A percentile compares a stretch with the other conserved stretches of the same genome.
Evolutionary conservation across 2,329 filamentous ascomycete genomes (phyloP).

Genomic region (Emmonsiellopsis sp.): DNA sequence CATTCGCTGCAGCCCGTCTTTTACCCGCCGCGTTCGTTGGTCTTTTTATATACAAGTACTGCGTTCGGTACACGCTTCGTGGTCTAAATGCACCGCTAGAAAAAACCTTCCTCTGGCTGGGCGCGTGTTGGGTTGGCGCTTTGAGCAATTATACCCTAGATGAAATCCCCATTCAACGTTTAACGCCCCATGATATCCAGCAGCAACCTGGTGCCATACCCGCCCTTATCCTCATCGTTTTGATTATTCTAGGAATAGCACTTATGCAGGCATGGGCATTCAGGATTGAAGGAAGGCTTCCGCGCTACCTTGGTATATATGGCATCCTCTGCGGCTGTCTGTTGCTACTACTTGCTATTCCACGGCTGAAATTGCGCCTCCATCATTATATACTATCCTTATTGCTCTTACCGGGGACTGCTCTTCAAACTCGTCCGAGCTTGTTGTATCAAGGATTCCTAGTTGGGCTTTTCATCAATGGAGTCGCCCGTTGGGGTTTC

Average conservation of each 20-base stretch:
- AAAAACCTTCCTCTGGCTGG: conserved; percentile 54
- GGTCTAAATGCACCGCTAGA: conserved; percentile 49
- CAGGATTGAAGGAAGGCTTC: conserved; percentile 50
- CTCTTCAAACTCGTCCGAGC: conserved; percentile 49
- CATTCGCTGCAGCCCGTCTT: conserved; percentile 47
- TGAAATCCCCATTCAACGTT: conserved; percentile 52
- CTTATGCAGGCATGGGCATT: conserved; percentile 49
- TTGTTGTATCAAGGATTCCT: conserved; percentile 54
- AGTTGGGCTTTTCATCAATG: conserved; percentile 54
- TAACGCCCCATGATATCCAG: conserved; percentile 53
- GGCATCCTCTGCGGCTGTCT: conserved; percentile 35
- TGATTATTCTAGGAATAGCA: conserved; percentile 42
- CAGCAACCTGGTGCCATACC: conserved; percentile 52
- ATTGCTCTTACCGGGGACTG: conserved; percentile 49
- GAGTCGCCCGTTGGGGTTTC: conserved; percentile 56
- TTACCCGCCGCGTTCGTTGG: conserved; percentile 52
- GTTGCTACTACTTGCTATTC: conserved; percentile 44
- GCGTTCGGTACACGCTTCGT: conserved; percentile 40
- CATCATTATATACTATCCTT: conserved; percentile 56
- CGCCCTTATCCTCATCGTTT: conserved; percentile 46
- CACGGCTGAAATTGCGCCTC: conserved; percentile 51
- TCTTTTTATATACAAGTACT: conserved; percentile 48
- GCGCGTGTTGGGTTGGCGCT: conserved; percentile 51
- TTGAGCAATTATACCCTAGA: conserved; percentile 57
- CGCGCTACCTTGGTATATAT: conserved; percentile 42